These are phyloP conservation scores for Trametes coccinea DNA, from an alignment of 768 basidiomycete species.

Conservation along the genomic window DNA sequence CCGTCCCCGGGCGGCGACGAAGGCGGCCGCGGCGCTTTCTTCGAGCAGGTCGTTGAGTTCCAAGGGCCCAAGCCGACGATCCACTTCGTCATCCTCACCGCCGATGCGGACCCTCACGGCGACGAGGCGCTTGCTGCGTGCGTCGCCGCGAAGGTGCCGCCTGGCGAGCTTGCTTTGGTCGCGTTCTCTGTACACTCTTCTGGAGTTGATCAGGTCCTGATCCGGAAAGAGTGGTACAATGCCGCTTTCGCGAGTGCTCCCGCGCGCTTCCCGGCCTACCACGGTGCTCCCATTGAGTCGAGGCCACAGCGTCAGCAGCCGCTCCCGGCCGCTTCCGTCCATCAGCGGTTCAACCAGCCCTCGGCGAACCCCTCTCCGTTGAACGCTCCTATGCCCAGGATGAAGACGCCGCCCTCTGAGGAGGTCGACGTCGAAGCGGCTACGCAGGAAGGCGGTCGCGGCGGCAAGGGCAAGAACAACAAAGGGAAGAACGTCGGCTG, in stretches of 20 bases:
- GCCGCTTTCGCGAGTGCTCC: slow-evolving; percentile 54
- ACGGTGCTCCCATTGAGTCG: slow-evolving; percentile 25
- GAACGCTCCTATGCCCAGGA: slow-evolving; percentile 35
- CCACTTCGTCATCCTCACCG: slow-evolving; percentile 85
- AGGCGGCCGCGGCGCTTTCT: slow-evolving; percentile 48
- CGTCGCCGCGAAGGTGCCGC: slow-evolving; percentile 74
- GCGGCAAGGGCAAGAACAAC: slow-evolving; percentile 50
- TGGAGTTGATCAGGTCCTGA: slow-evolving; percentile 87
- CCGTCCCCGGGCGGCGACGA: slow-evolving; percentile 60
- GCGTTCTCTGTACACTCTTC: slow-evolving; percentile 88
- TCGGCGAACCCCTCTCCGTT: slow-evolving; percentile 20
- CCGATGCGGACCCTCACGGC: slow-evolving; percentile 79
- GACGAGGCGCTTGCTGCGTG: slow-evolving; percentile 85
- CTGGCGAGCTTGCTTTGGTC: slow-evolving; percentile 77
- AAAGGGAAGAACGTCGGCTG: slow-evolving; percentile 62
- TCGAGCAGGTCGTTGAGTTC: slow-evolving; percentile 84
- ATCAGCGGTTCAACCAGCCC: slow-evolving; percentile 22
- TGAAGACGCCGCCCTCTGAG: slow-evolving; percentile 73
- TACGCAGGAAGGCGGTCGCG: slow-evolving; percentile 55
- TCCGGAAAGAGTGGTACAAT: slow-evolving; percentile 85
- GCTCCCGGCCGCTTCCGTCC: background rate
- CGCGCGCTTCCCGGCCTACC: slow-evolving; percentile 62
- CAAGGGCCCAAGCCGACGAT: slow-evolving; percentile 82
- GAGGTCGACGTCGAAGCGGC: slow-evolving; percentile 67
- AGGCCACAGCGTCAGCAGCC: slow-evolving; percentile 22